Evolutionary conservation across 257 asterid genomes (phyloP).

Genomic region (Salvia hispanica): DNA sequence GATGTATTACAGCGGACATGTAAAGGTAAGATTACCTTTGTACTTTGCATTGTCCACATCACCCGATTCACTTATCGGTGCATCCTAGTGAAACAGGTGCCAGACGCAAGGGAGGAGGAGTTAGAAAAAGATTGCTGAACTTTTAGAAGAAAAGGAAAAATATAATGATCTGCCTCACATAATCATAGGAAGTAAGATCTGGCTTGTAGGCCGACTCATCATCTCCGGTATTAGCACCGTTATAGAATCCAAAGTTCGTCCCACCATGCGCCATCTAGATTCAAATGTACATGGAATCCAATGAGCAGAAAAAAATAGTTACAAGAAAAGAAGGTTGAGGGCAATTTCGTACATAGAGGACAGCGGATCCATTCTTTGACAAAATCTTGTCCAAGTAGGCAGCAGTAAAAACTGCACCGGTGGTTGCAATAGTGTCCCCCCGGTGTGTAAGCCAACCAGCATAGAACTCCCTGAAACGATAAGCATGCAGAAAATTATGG

Average conservation of each 20-base stretch:
- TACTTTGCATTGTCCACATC: constrained; percentile 82
- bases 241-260: constrained; percentile 89
- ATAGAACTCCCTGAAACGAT: constrained; percentile 75
- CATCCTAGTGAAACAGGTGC: constrained; percentile 71
- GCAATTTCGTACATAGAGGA: constrained; percentile 73
- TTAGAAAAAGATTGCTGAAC: constrained; percentile 10
- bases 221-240: constrained; percentile 89
- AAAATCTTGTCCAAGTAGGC: constrained; percentile 69
- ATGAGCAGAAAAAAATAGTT: constrained; percentile 25
- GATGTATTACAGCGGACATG: neutral
- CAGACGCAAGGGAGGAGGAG: constrained; percentile 34
- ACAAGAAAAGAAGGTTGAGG: constrained; percentile 30
- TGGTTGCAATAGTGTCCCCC: constrained; percentile 83
- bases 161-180: constrained; percentile 57
- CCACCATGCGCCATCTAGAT: constrained; percentile 97
- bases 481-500: constrained; percentile 17
- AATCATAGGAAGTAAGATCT: constrained; percentile 96
- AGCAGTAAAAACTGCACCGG: constrained; percentile 78
- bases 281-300: constrained; percentile 23
- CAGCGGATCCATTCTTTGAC: constrained; percentile 83
- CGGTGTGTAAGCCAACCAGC: constrained; percentile 99
- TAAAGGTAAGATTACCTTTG: constrained; percentile 50
- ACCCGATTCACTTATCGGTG: constrained; percentile 95
- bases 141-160: too few relatives aligned
- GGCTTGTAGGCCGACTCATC: constrained; percentile 78